A percentile compares a stretch with the other conserved stretches of the same genome.
These are phyloP conservation scores for Tolypocladium amazonense DNA, from an alignment of 2,329 filamentous ascomycete genomes.

Conservation along the genomic window DNA sequence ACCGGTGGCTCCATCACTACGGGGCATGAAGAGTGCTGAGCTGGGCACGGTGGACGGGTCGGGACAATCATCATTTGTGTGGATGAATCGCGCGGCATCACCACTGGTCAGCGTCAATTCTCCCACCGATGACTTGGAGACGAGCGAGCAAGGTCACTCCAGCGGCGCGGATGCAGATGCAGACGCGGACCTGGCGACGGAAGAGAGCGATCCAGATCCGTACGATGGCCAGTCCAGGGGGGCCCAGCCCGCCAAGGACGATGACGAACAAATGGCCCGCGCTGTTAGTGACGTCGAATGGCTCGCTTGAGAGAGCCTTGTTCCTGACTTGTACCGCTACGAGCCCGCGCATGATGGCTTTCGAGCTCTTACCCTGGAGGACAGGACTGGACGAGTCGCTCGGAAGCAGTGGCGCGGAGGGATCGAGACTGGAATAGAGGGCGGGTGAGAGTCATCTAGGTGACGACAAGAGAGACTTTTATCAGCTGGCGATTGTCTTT, in stretches of 20 bases:
- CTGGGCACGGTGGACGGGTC: not conserved
- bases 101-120: conserved; percentile 9
- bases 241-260: not conserved
- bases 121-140: conserved; percentile 18
- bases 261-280: not conserved
- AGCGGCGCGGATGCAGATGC: conserved; percentile 15
- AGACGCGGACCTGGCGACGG: conserved; percentile 18
- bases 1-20: conserved; percentile 4
- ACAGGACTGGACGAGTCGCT: not conserved
- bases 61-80: not conserved
- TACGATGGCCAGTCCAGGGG: conserved; percentile 10
- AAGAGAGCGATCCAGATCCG: conserved; percentile 21
- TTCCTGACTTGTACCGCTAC: no score
- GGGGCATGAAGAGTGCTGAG: not conserved
- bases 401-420: not conserved
- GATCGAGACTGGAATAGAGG: no score
- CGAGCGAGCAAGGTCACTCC: conserved; percentile 20
- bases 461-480: no score
- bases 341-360: not conserved
- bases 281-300: not conserved
- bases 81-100: not conserved
- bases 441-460: no score
- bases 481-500: not conserved
- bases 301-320: not conserved
- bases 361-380: not conserved